Evolutionary conservation across 1,139 yeast species (phyloP).

Genomic region (Yamadazyma triangularis): DNA sequence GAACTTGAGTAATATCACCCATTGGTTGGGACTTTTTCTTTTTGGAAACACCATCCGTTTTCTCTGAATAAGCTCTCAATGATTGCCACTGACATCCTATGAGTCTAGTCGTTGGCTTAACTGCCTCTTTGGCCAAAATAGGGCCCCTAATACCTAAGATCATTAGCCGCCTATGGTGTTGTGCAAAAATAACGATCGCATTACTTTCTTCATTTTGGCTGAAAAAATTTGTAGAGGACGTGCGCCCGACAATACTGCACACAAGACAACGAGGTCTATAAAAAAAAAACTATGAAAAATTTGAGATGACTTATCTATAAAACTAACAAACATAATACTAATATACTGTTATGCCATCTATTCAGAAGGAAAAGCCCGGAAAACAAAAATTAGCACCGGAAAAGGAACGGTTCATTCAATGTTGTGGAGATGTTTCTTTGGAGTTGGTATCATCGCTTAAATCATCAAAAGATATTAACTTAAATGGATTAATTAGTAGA

Average conservation of each 20-base stretch:
- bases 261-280: no score
- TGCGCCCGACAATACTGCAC: no score
- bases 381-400: conserved; percentile 73
- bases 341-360: conserved; percentile 26
- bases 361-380: conserved; percentile 20
- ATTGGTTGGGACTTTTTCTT: conserved; percentile 17
- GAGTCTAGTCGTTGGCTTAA: not conserved
- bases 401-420: conserved; percentile 86
- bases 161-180: not conserved
- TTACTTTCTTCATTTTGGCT: no score
- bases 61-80: no score
- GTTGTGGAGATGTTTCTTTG: conserved; percentile 88
- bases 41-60: conserved; percentile 2
- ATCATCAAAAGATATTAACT: conserved; percentile 73
- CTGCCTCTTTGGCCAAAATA: not conserved
- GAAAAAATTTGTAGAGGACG: no score
- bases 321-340: no score
- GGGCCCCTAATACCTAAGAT: no score
- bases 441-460: conserved; percentile 80
- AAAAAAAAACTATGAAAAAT: no score
- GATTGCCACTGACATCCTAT: not conserved
- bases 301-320: no score
- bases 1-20: conserved; percentile 35
- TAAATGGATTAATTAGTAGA: conserved; percentile 84
- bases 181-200: no score